These are phyloP conservation scores for Kuraishia cidri DNA, from an alignment of 805 yeast genomes.

Conservation along the genomic window DNA sequence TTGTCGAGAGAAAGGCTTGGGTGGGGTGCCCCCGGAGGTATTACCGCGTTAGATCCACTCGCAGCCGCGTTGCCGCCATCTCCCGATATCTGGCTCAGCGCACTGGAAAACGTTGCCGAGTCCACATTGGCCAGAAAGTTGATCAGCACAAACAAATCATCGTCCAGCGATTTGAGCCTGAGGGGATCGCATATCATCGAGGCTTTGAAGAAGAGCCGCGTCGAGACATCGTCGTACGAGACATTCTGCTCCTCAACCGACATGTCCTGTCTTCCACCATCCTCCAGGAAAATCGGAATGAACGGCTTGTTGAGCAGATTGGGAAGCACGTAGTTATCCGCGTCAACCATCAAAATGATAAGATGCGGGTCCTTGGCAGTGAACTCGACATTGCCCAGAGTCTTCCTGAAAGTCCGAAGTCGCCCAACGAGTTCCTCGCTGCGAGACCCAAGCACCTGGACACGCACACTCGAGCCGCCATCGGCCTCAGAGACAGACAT, in stretches of 20 bases:
- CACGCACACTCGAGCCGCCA: constrained; percentile 6
- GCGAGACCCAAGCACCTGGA: constrained; percentile 18
- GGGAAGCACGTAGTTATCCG: constrained; percentile 18
- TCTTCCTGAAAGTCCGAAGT: constrained; percentile 16
- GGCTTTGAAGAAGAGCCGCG: constrained; percentile 3
- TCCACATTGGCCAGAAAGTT: constrained; percentile 14
- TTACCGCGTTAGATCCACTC: too few species aligned
- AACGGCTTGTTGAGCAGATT: constrained; percentile 17
- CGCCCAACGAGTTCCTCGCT: constrained; percentile 11
- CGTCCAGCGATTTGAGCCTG: constrained; percentile 13
- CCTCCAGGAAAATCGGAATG: constrained; percentile 16
- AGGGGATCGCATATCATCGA: constrained; percentile 24
- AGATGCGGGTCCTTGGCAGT: constrained; percentile 13
- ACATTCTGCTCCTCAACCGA: constrained; percentile 2
- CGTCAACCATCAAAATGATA: constrained; percentile 16
- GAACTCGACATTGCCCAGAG: constrained; percentile 17
- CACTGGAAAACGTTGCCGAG: not conserved
- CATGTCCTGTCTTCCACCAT: constrained; percentile 1
- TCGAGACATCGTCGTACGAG: constrained; percentile 1
- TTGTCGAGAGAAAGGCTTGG: too few species aligned
- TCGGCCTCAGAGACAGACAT: constrained; percentile 15
- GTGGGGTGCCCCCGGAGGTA: too few species aligned
- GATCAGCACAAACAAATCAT: constrained; percentile 20
- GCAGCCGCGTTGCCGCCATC: too few species aligned
- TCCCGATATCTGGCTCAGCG: too few species aligned